Conservation (phyloP, 129 eudicot species). For the Arctium lappa region DNA sequence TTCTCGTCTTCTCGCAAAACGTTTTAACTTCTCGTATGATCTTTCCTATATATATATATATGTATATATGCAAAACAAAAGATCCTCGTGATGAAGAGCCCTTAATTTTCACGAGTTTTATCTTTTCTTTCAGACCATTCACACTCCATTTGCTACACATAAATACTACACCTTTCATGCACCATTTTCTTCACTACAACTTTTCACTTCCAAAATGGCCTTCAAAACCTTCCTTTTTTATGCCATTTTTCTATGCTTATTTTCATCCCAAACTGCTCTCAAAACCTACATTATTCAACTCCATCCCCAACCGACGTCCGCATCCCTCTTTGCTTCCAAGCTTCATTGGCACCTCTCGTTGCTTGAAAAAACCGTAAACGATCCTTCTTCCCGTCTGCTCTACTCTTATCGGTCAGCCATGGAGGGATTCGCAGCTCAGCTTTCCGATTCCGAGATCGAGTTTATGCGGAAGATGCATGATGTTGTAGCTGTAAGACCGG, state of each 20-base stretch:
- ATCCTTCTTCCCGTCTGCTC: constrained; percentile 62
- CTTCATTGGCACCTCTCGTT: constrained; percentile 83
- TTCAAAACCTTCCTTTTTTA: constrained; percentile 27
- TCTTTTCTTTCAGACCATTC: constrained; percentile 32
- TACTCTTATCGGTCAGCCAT: constrained; percentile 81
- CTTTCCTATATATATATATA: not conserved
- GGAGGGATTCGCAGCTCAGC: constrained; percentile 88
- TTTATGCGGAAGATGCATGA: constrained; percentile 38
- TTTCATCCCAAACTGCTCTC: constrained; percentile 25
- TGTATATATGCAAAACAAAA: constrained; percentile 2
- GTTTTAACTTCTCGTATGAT: too few species aligned
- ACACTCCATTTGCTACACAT: constrained; percentile 31
- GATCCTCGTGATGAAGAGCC: constrained; percentile 53
- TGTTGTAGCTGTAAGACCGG: constrained; percentile 72
- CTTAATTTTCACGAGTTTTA: constrained; percentile 82
- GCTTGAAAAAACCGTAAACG: constrained; percentile 44
- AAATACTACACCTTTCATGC: constrained; percentile 50
- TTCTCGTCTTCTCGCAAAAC: too few species aligned
- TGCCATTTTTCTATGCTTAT: constrained; percentile 16
- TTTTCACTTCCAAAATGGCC: constrained; percentile 30
- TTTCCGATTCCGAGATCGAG: constrained; percentile 46
- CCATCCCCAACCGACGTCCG: constrained; percentile 51
- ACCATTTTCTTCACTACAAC: constrained; percentile 1
- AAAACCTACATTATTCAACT: constrained; percentile 80
- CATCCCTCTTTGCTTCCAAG: constrained; percentile 49